Evolutionary conservation across 208 protist species (phyloP).

Genomic region (Leishmania amazonensis): DNA sequence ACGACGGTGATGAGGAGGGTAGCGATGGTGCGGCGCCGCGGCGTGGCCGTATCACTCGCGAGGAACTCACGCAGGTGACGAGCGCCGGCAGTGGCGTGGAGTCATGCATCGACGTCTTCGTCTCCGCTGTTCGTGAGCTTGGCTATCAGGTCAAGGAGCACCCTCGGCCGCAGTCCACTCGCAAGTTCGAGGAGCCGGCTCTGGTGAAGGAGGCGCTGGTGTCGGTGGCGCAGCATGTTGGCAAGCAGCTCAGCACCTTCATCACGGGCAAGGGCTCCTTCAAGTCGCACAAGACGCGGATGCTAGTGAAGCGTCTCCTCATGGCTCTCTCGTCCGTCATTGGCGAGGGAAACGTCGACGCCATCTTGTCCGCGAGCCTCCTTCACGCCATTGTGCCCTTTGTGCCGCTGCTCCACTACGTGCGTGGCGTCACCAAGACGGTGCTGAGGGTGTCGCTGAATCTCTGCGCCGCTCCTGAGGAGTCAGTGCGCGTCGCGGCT

Average conservation of each 20-base stretch:
- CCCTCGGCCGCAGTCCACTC: conserved; percentile 58
- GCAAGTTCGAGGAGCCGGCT: conserved; percentile 91
- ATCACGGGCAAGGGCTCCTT: conserved; percentile 87
- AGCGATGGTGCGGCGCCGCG: conserved; percentile 23
- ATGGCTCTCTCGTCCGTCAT: conserved; percentile 65
- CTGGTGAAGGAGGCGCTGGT: conserved; percentile 87
- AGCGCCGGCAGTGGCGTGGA: conserved; percentile 42
- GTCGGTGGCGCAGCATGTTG: conserved; percentile 61
- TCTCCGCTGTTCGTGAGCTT: conserved; percentile 80
- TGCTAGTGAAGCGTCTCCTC: conserved; percentile 79
- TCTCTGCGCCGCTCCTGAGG: conserved; percentile 77
- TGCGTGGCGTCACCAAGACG: conserved; percentile 80
- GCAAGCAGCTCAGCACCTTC: conserved; percentile 62
- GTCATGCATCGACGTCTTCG: conserved; percentile 73
- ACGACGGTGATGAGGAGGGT: conserved; percentile 36
- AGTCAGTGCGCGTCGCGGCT: conserved; percentile 80
- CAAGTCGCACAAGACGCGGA: conserved; percentile 74
- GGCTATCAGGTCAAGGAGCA: conserved; percentile 77
- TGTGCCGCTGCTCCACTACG: conserved; percentile 89
- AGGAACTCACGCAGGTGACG: conserved; percentile 60
- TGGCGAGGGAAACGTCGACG: conserved; percentile 63
- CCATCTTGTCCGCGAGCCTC: conserved; percentile 62
- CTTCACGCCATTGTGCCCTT: conserved; percentile 80
- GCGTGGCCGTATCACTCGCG: conserved; percentile 49
- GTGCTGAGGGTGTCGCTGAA: conserved; percentile 73